A percentile compares a stretch with the other conserved stretches of the same genome.
Conservation (phyloP, 345 rosid genomes). For the Lepidium sativum region DNA sequence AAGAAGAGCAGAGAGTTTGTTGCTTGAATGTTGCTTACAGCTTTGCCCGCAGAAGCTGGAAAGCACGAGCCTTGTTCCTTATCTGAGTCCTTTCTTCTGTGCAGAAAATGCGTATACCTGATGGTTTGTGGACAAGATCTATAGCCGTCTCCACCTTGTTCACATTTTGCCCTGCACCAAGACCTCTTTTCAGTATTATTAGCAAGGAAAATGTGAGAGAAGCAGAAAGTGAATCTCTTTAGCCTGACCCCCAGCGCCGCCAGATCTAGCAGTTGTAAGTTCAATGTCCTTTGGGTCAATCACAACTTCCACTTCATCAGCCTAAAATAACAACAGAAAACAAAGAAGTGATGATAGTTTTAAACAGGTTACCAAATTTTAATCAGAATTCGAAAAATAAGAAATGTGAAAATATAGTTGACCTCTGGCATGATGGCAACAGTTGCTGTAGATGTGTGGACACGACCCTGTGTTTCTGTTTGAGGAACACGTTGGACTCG, state of each 20-base stretch:
- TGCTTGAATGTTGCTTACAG: conserved; percentile 39
- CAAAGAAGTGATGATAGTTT: neutral
- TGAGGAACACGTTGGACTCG: conserved; percentile 96
- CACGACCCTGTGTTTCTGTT: conserved; percentile 92
- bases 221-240: neutral
- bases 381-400: neutral
- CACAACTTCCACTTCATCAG: conserved; percentile 91
- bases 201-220: neutral
- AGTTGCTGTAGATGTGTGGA: conserved; percentile 96
- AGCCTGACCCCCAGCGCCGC: conserved; percentile 90
- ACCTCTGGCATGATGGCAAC: conserved; percentile 99
- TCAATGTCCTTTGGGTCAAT: conserved; percentile 94
- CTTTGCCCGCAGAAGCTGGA: conserved; percentile 92
- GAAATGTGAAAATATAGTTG: conserved; percentile 1
- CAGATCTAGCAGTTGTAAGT: conserved; percentile 91
- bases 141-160: conserved; percentile 98
- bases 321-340: conserved; percentile 33
- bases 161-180: conserved; percentile 82
- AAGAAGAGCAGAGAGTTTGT: neutral
- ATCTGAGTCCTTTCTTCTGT: conserved; percentile 93
- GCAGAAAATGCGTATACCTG: conserved; percentile 93
- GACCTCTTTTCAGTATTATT: conserved; percentile 1
- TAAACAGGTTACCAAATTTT: neutral
- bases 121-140: conserved; percentile 88
- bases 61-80: conserved; percentile 65